A percentile compares a stretch with the other conserved stretches of the same genome.
phyloP scores from a whole-genome alignment of 1,284 basidiomycete species.

The Afroboletus lepidellus region DNA sequence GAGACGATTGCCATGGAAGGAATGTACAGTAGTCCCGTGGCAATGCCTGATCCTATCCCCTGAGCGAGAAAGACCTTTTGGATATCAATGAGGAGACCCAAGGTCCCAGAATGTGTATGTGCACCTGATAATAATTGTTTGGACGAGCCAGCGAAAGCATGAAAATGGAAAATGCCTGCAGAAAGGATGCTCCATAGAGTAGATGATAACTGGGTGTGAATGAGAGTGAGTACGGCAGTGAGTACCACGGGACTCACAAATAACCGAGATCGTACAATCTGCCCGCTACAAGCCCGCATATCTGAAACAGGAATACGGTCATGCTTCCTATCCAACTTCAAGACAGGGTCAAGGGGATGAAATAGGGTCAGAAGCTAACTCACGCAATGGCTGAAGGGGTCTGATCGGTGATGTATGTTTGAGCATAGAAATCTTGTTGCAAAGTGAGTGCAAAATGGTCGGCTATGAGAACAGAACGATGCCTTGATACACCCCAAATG shows the following conservation, averaged over 20 bases:
- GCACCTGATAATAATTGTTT: constrained; percentile 36
- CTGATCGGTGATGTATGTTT: constrained; percentile 35
- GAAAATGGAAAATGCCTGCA: constrained; percentile 35
- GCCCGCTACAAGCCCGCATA: constrained; percentile 35
- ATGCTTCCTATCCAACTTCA: constrained; percentile 50
- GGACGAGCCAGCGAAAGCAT: constrained; percentile 39
- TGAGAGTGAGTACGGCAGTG: neutral
- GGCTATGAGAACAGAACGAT: too few species aligned
- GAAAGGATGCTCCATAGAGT: constrained; percentile 30
- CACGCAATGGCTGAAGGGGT: constrained; percentile 41
- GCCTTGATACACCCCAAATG: constrained; percentile 48
- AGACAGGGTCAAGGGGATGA: neutral
- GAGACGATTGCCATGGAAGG: constrained; percentile 36
- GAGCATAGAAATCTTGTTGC: constrained; percentile 36
- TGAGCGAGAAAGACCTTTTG: constrained; percentile 37
- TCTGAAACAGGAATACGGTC: constrained; percentile 42
- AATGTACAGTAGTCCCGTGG: constrained; percentile 33
- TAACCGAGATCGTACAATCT: constrained; percentile 37
- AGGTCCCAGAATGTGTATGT: neutral
- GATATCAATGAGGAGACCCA: neutral
- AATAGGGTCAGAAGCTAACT: constrained; percentile 8
- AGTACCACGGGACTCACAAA: constrained; percentile 27
- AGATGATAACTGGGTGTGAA: constrained; percentile 23
- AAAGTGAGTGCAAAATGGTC: too few species aligned
- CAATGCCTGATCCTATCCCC: constrained; percentile 36